These are phyloP conservation scores for Colletotrichum sp. DNA, from an alignment of 2,329 filamentous ascomycete species.

Conservation along the genomic window DNA sequence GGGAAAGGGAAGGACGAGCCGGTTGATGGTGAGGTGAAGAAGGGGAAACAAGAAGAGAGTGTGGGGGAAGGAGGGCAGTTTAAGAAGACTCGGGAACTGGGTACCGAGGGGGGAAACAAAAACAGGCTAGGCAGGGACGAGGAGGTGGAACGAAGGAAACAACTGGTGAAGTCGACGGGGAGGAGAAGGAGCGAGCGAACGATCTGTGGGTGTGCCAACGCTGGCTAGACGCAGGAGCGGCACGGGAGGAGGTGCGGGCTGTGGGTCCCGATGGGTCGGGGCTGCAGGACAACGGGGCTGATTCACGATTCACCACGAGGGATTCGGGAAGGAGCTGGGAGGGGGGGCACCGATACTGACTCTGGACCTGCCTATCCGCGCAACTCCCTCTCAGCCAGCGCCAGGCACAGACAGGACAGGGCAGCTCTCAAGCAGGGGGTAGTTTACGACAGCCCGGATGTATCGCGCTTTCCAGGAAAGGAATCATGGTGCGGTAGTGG, in stretches of 20 bases:
- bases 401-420: background rate
- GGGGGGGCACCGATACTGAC: background rate
- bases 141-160: constrained; percentile 12
- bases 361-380: background rate
- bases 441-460: constrained; percentile 1
- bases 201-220: background rate
- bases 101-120: constrained; percentile 4
- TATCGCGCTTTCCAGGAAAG: constrained; percentile 17
- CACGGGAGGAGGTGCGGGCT: background rate
- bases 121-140: background rate
- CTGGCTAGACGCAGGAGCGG: background rate
- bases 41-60: constrained; percentile 6
- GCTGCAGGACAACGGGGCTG: constrained; percentile 10
- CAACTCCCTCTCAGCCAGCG: background rate
- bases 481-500: constrained; percentile 3
- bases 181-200: constrained; percentile 8
- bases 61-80: constrained; percentile 18
- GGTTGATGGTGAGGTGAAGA: constrained; percentile 19
- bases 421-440: background rate
- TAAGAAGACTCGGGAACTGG: constrained; percentile 18
- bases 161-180: constrained; percentile 1
- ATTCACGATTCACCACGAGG: constrained; percentile 20
- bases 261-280: constrained; percentile 7
- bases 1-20: constrained; percentile 16
- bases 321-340: background rate